phyloP scores from a whole-genome alignment of 176 grass and related monocot genomes.

The Carex pumila region DNA sequence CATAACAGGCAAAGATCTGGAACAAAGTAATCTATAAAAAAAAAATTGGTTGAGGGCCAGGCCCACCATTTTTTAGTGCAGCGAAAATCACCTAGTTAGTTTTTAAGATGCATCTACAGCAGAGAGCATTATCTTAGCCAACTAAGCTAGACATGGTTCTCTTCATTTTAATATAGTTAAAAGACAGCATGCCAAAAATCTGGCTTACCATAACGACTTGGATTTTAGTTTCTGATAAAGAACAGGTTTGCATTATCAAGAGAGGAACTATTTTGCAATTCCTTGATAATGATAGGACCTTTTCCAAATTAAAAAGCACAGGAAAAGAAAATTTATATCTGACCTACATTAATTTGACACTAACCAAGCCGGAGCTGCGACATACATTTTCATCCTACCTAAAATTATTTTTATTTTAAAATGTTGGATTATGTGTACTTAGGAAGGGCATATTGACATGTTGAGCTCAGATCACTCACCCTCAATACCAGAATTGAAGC shows the following conservation, averaged over 20 bases:
- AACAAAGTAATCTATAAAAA: no score
- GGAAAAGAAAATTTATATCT: background rate
- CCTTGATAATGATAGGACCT: background rate
- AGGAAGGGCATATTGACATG: conserved; percentile 97
- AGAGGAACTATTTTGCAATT: background rate
- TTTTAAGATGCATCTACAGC: no score
- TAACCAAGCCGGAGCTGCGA: background rate
- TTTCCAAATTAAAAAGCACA: background rate
- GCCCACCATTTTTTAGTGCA: no score
- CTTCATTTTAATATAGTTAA: background rate
- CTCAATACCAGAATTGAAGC: conserved; percentile 72
- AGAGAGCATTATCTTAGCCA: no score
- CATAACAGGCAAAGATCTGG: no score
- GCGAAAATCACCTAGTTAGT: no score
- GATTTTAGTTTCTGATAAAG: background rate
- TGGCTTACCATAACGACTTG: background rate
- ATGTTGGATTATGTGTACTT: background rate
- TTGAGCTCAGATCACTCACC: conserved; percentile 98
- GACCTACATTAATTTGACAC: background rate
- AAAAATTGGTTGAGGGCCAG: no score
- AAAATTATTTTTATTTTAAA: background rate
- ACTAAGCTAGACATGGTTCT: no score
- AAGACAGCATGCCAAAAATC: background rate
- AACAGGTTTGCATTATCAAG: background rate
- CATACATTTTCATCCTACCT: background rate